Evolutionary conservation across 371 early-diverging fungal genomes (phyloP).

Genomic region (Mortierella sp.): DNA sequence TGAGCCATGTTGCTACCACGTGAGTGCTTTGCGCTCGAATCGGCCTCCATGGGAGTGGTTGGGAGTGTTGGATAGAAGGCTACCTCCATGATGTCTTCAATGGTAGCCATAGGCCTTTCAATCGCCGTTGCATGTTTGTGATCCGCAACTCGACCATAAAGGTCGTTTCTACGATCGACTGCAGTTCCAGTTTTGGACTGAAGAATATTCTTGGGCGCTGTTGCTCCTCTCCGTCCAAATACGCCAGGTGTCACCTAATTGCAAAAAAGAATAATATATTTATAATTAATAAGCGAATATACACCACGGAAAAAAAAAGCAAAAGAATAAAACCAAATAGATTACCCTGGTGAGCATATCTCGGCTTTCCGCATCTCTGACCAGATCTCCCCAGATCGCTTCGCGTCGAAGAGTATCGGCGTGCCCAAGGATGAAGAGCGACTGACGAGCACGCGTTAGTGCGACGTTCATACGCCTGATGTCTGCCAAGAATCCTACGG

Average conservation of each 20-base stretch:
- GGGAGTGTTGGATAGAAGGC: slow-evolving; percentile 25
- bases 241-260: slow-evolving; percentile 23
- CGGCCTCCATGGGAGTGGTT: neutral
- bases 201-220: slow-evolving; percentile 30
- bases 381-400: slow-evolving; percentile 77
- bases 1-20: neutral
- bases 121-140: slow-evolving; percentile 27
- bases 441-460: slow-evolving; percentile 91
- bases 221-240: slow-evolving; percentile 32
- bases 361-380: slow-evolving; percentile 68
- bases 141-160: slow-evolving; percentile 30
- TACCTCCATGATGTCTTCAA: slow-evolving; percentile 34
- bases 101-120: slow-evolving; percentile 20
- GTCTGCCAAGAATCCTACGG: slow-evolving; percentile 96
- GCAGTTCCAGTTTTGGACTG: slow-evolving; percentile 12
- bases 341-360: slow-evolving; percentile 62
- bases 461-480: slow-evolving; percentile 95
- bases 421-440: slow-evolving; percentile 92
- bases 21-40: neutral
- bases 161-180: slow-evolving; percentile 29
- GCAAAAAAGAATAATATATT: neutral
- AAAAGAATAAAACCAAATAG: neutral
- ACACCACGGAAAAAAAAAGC: neutral
- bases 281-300: neutral
- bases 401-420: slow-evolving; percentile 70